phyloP scores from a whole-genome alignment of 108 stramenopile species.

The Cyclotella choctawhatcheeana region DNA sequence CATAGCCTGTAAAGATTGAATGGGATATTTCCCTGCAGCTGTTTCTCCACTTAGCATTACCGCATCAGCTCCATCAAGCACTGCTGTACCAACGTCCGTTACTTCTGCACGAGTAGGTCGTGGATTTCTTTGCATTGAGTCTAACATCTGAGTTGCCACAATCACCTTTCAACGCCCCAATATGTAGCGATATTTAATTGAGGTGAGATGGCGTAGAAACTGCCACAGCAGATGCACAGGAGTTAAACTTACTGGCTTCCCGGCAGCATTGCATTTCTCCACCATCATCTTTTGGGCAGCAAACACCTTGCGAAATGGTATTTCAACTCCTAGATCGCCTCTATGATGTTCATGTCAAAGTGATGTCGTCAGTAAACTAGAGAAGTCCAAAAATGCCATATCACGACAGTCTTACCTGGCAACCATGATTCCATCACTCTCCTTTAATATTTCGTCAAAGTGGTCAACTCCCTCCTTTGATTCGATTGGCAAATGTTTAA shows the following conservation, averaged over 20 bases:
- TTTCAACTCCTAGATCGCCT: slow-evolving; percentile 92
- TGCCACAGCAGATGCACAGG: slow-evolving; percentile 51
- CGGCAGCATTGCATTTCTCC: slow-evolving; percentile 65
- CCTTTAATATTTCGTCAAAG: slow-evolving; percentile 80
- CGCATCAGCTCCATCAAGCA: slow-evolving; percentile 76
- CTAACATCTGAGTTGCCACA: slow-evolving; percentile 93
- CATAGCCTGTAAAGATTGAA: slow-evolving; percentile 67
- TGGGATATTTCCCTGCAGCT: slow-evolving; percentile 75
- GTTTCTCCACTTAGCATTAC: slow-evolving; percentile 81
- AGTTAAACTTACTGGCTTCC: slow-evolving; percentile 77
- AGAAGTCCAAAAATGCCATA: too few species aligned
- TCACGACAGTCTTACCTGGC: slow-evolving; percentile 83
- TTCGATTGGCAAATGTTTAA: too few species aligned
- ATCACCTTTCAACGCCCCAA: slow-evolving; percentile 54
- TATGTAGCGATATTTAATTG: neutral
- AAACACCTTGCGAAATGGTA: slow-evolving; percentile 84
- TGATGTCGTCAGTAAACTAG: too few species aligned
- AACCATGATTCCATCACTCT: slow-evolving; percentile 91
- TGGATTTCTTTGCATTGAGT: slow-evolving; percentile 88
- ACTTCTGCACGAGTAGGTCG: slow-evolving; percentile 94
- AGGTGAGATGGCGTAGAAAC: neutral
- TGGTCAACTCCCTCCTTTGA: slow-evolving; percentile 88
- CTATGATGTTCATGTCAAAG: too few species aligned
- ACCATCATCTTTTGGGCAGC: slow-evolving; percentile 94
- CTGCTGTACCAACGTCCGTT: slow-evolving; percentile 84